Base-by-base conservation (phyloP, 805 yeast genomes). In the Brettanomyces nanus region DNA sequence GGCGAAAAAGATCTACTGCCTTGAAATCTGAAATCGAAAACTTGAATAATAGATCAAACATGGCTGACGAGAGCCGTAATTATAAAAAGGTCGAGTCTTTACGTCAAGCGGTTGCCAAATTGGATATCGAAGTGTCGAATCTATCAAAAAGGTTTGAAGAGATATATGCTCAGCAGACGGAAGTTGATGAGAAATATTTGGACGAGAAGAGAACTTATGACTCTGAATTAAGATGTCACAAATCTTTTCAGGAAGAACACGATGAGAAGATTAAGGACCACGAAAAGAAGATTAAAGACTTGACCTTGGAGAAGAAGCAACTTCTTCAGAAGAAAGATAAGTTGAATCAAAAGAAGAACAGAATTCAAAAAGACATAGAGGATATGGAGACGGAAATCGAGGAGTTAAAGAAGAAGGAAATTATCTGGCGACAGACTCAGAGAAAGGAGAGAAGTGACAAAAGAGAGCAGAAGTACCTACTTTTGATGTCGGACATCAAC, bases 21-120 rank as follows among this genome's bases (percentile, higher is more conserved):
- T 55, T 76, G 38, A 68, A 75, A 39, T 60, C 68, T 34, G 87
- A 80, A 41, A 75, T 77, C 43, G 84, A 75, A 28, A 56, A 58
- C 31, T 57, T 75, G 33, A 73, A 68, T 46, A 60, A 58, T 11
- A 69, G 73, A 46, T 31, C 53, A 9, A 68, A 69, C 38, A 74
- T 69, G 36, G 64, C 66, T 19, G 73, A 70, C 42, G 86, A 79
- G 49, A 77, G 71, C 40, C 70, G 80, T 43, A 72, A 63, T 30
- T 63, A 71, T 36, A 64, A 73, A 30, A 73, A 72, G 45, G 67
- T 74, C 7, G 69, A 69, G 31, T 68, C 74, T 29, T 53, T 77
- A 42, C 67, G 75, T 30, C 70, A 65, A 31, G 61, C 63, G 19
- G 71, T 63, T 47, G 62, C 63, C 14, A 63, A 58, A 44, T 48